These are phyloP conservation scores for Pseudognaphalium luteoalbum DNA, from an alignment of 129 eudicot species.

Conservation along the genomic window DNA sequence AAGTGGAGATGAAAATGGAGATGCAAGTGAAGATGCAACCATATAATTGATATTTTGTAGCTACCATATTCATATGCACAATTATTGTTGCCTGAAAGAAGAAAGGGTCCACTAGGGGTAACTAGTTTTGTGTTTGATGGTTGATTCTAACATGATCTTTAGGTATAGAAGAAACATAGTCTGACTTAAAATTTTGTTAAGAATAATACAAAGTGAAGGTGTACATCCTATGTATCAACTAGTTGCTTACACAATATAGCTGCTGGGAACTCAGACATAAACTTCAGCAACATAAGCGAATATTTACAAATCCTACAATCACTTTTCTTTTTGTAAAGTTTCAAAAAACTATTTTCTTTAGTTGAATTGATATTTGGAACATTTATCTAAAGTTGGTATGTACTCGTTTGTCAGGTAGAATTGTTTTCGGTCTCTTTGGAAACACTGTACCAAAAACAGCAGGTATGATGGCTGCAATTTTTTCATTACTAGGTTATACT, in stretches of 20 bases:
- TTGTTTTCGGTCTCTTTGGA: conserved; percentile 92
- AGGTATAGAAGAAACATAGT: neutral
- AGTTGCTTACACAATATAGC: neutral
- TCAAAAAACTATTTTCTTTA: neutral
- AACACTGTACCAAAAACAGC: conserved; percentile 93
- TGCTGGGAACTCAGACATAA: neutral
- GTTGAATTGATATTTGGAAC: neutral
- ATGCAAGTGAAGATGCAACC: too few relatives aligned
- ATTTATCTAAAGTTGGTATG: conserved; percentile 5
- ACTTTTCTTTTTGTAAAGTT: neutral
- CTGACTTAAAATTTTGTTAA: neutral
- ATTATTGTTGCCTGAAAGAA: neutral
- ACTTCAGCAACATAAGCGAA: neutral
- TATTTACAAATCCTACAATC: neutral
- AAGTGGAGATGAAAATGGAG: too few relatives aligned
- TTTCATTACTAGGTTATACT: too few relatives aligned
- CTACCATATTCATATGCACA: neutral
- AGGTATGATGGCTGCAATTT: conserved; percentile 59
- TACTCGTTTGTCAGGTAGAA: conserved; percentile 63
- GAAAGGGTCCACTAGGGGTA: neutral
- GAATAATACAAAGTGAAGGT: neutral
- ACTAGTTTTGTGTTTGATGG: neutral
- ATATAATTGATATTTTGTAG: neutral
- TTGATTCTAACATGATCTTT: conserved; percentile 3
- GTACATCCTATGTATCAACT: neutral